A percentile compares a stretch with the other conserved stretches of the same genome.
Evolutionary conservation across 768 basidiomycete genomes (phyloP).

Genomic region (Daedaleopsis sinensis): DNA sequence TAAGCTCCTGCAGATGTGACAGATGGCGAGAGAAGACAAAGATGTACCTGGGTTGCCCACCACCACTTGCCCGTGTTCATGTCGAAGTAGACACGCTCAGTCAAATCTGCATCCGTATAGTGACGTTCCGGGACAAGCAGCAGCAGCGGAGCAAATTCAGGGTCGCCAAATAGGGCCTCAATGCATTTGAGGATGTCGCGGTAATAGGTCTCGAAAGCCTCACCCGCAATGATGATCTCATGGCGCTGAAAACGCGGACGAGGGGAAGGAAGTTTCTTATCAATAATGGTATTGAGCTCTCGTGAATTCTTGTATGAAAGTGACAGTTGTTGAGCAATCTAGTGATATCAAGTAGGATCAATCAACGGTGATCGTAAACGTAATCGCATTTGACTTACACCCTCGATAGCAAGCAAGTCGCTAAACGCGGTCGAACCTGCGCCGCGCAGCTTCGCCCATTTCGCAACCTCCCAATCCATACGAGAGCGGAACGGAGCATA

Average conservation of each 20-base stretch:
- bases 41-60: slow-evolving; percentile 49
- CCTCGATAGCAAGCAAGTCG: slow-evolving; percentile 42
- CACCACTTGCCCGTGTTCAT: slow-evolving; percentile 56
- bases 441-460: slow-evolving; percentile 43
- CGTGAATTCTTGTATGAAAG: slow-evolving; percentile 36
- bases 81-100: slow-evolving; percentile 37
- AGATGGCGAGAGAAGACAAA: not conserved
- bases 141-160: slow-evolving; percentile 35
- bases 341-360: not conserved
- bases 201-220: slow-evolving; percentile 36
- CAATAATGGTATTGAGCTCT: slow-evolving; percentile 39
- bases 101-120: slow-evolving; percentile 34
- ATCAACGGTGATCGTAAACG: not conserved
- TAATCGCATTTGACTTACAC: slow-evolving; percentile 29
- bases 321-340: slow-evolving; percentile 27
- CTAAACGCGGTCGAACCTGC: slow-evolving; percentile 40
- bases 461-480: slow-evolving; percentile 43
- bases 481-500: slow-evolving; percentile 38
- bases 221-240: slow-evolving; percentile 32
- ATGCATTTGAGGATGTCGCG: slow-evolving; percentile 42
- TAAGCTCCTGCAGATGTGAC: not conserved
- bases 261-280: slow-evolving; percentile 28
- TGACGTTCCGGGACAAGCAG: slow-evolving; percentile 41
- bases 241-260: slow-evolving; percentile 30
- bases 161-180: slow-evolving; percentile 36